These are phyloP conservation scores for Aspergillus oerlinghausenensis DNA, from an alignment of 2,329 filamentous ascomycete genomes.

Conservation along the genomic window DNA sequence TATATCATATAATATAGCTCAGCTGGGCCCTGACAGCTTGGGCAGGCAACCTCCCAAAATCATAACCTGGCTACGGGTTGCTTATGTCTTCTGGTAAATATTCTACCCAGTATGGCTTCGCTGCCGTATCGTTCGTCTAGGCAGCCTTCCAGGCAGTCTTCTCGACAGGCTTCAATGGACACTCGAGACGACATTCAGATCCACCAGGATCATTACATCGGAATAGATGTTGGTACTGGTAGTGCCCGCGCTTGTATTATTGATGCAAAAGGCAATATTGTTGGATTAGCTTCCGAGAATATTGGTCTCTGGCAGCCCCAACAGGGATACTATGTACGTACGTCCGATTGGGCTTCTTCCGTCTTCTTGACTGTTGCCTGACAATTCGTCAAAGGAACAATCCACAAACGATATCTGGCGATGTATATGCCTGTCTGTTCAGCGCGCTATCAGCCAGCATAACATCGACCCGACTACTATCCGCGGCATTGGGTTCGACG, in stretches of 20 bases:
- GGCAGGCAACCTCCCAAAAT: background rate
- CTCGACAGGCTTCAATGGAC: slow-evolving; percentile 38
- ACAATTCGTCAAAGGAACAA: slow-evolving; percentile 66
- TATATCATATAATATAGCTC: background rate
- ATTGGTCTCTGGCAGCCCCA: slow-evolving; percentile 78
- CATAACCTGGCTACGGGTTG: background rate
- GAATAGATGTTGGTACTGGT: slow-evolving; percentile 94
- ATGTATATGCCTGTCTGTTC: slow-evolving; percentile 85
- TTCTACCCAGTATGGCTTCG: slow-evolving; percentile 24
- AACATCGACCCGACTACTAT: slow-evolving; percentile 71
- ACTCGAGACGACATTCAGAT: slow-evolving; percentile 55
- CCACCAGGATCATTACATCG: slow-evolving; percentile 63
- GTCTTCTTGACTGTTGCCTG: slow-evolving; percentile 6
- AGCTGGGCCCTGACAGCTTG: background rate
- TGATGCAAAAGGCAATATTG: slow-evolving; percentile 83
- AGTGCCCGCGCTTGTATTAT: slow-evolving; percentile 95
- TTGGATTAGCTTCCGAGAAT: slow-evolving; percentile 64
- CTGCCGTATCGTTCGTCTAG: slow-evolving; percentile 30
- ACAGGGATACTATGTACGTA: slow-evolving; percentile 66
- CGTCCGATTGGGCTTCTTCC: slow-evolving; percentile 3
- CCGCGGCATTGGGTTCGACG: slow-evolving; percentile 92
- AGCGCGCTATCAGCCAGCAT: slow-evolving; percentile 75
- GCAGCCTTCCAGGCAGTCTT: slow-evolving; percentile 28
- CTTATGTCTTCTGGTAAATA: background rate
- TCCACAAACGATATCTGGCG: slow-evolving; percentile 96